These are phyloP conservation scores for Annulohypoxylon bovei DNA, from an alignment of 495 filamentous ascomycete genomes.

Conservation along the genomic window DNA sequence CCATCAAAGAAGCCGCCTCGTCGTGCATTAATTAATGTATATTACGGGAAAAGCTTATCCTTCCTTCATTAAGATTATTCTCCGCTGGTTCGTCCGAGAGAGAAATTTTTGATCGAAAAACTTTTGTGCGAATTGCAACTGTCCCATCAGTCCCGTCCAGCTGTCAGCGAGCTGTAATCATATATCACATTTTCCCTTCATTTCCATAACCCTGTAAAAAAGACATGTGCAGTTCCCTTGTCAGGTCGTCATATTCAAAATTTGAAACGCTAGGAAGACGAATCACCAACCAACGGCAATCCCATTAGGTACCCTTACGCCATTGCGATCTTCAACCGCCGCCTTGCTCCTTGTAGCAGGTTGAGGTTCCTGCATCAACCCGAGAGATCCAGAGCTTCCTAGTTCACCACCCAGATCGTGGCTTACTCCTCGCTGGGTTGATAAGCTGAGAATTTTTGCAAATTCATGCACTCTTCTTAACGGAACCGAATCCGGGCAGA, in stretches of 20 bases:
- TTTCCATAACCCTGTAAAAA: constrained; percentile 14
- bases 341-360: not conserved
- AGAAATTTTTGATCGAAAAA: not conserved
- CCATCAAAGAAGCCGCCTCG: not conserved
- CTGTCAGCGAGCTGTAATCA: constrained; percentile 22
- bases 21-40: not conserved
- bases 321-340: constrained; percentile 17
- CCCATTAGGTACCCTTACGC: constrained; percentile 11
- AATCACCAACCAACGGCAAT: constrained; percentile 4
- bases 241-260: constrained; percentile 7
- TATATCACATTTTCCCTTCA: constrained; percentile 27
- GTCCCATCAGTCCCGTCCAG: not conserved
- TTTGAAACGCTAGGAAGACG: constrained; percentile 28
- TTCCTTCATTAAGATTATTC: not conserved
- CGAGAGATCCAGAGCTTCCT: constrained; percentile 20
- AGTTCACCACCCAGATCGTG: constrained; percentile 22
- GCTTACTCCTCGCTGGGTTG: not conserved
- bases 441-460: not conserved
- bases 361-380: constrained; percentile 11
- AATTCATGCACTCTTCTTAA: constrained; percentile 5
- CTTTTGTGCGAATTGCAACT: not conserved
- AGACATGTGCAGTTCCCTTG: constrained; percentile 9
- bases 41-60: not conserved
- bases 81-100: not conserved
- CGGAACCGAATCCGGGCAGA: constrained; percentile 33